Evolutionary conservation across 148 eudicot species (phyloP).

Genomic region (Suaeda aralocaspica): DNA sequence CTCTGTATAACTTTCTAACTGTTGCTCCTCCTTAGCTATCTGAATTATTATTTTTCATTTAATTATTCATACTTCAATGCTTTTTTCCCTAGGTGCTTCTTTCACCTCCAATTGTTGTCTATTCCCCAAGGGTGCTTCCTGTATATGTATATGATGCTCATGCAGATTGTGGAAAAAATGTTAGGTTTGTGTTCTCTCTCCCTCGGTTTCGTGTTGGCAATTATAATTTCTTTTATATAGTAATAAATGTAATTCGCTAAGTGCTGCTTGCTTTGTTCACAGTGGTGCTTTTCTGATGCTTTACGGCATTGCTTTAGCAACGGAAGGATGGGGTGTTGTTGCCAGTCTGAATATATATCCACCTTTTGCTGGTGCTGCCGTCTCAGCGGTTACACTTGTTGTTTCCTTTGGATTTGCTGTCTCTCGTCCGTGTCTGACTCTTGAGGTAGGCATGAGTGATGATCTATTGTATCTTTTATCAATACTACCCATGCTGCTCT

Average conservation of each 20-base stretch:
- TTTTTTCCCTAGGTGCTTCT: slow-evolving; percentile 69
- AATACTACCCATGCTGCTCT: background rate
- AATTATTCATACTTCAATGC: background rate
- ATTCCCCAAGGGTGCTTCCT: slow-evolving; percentile 96
- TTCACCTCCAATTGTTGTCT: slow-evolving; percentile 98
- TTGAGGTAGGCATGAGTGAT: slow-evolving; percentile 51
- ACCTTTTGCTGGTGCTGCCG: slow-evolving; percentile 99
- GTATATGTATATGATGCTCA: slow-evolving; percentile 99
- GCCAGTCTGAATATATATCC: slow-evolving; percentile 95
- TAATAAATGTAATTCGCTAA: slow-evolving; percentile 15
- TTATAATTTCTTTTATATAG: background rate
- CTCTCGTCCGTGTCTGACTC: slow-evolving; percentile 94
- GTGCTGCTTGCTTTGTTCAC: slow-evolving; percentile 25
- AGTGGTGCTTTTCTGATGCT: slow-evolving; percentile 94
- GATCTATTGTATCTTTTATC: background rate
- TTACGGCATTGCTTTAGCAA: slow-evolving; percentile 93
- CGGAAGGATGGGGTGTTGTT: slow-evolving; percentile 98
- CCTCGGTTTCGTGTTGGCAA: background rate
- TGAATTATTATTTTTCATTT: background rate
- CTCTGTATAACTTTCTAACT: background rate
- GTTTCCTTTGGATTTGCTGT: slow-evolving; percentile 98
- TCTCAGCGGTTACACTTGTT: slow-evolving; percentile 96
- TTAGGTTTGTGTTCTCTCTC: slow-evolving; percentile 59
- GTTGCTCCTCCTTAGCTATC: slow-evolving; percentile 7
- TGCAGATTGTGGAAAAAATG: slow-evolving; percentile 96